Conservation (phyloP, 257 asterid species). For the Fraxinus quadrangulata region DNA sequence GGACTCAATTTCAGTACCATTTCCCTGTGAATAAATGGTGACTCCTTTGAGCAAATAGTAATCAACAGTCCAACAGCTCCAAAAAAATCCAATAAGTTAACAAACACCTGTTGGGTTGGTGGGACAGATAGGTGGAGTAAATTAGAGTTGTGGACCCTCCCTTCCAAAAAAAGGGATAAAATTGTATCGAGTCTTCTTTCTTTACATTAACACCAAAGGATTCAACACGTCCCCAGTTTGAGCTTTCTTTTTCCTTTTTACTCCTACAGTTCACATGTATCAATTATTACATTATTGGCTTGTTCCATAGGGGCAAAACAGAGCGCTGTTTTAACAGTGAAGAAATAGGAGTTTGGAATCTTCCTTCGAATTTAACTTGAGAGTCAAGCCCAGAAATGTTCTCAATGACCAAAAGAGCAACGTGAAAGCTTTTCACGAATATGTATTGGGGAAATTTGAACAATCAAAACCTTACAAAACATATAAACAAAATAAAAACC, state of each 20-base stretch:
- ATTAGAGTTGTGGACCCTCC: constrained; percentile 11
- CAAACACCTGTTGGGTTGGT: constrained; percentile 8
- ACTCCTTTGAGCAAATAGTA: constrained; percentile 3
- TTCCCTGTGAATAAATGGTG: constrained; percentile 8
- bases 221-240: background rate
- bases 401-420: constrained; percentile 7
- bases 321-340: background rate
- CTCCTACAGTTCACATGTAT: constrained; percentile 12
- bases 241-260: background rate
- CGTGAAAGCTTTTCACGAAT: constrained; percentile 5
- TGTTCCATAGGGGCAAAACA: background rate
- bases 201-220: background rate
- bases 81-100: background rate
- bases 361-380: constrained; percentile 17
- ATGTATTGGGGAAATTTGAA: constrained; percentile 11
- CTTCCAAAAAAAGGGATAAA: background rate
- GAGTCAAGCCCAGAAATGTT: constrained; percentile 13
- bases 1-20: background rate
- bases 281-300: background rate
- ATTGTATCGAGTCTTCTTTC: background rate
- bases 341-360: background rate
- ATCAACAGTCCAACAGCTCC: background rate
- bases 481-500: constrained; percentile 23
- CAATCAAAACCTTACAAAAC: constrained; percentile 15
- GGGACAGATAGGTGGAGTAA: background rate